These are phyloP conservation scores for Hortaea werneckii DNA, from an alignment of 2,329 filamentous ascomycete genomes.

Conservation along the genomic window DNA sequence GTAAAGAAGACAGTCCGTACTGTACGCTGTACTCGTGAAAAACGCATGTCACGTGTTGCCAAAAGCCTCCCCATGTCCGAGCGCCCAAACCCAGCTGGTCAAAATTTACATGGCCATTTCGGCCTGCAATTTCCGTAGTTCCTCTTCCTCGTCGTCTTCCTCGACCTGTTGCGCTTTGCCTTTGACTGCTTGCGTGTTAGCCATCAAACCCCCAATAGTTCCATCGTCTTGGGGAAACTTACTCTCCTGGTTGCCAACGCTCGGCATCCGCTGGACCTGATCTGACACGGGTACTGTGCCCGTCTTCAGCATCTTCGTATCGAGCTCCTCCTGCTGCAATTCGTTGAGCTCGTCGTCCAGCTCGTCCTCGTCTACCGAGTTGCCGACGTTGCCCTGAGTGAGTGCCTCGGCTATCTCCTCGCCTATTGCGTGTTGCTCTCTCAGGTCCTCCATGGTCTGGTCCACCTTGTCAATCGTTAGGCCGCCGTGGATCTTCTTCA, in stretches of 20 bases:
- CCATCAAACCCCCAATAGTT: conserved; percentile 28
- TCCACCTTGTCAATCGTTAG: conserved; percentile 93
- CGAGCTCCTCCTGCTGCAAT: conserved; percentile 83
- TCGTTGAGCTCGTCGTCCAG: conserved; percentile 75
- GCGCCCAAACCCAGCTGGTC: neutral
- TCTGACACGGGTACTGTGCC: conserved; percentile 75
- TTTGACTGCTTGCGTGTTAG: conserved; percentile 27
- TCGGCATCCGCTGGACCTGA: conserved; percentile 65
- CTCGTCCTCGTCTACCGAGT: conserved; percentile 75
- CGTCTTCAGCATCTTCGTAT: conserved; percentile 87
- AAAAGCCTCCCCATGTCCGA: neutral
- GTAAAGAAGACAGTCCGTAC: neutral
- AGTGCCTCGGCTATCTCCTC: conserved; percentile 87
- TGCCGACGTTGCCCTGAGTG: conserved; percentile 54
- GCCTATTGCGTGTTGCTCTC: conserved; percentile 85
- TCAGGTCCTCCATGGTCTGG: conserved; percentile 83
- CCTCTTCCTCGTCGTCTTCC: conserved; percentile 93
- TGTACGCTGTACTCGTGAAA: neutral
- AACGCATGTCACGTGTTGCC: neutral
- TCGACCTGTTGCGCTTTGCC: conserved; percentile 39
- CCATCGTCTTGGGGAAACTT: conserved; percentile 33
- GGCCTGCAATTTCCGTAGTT: conserved; percentile 83
- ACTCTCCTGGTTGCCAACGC: conserved; percentile 66
- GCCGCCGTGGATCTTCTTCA: conserved; percentile 85
- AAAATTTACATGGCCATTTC: conserved; percentile 88